These are phyloP conservation scores for Trypanosoma lewisi DNA, from an alignment of 208 protist species.

Conservation along the genomic window DNA sequence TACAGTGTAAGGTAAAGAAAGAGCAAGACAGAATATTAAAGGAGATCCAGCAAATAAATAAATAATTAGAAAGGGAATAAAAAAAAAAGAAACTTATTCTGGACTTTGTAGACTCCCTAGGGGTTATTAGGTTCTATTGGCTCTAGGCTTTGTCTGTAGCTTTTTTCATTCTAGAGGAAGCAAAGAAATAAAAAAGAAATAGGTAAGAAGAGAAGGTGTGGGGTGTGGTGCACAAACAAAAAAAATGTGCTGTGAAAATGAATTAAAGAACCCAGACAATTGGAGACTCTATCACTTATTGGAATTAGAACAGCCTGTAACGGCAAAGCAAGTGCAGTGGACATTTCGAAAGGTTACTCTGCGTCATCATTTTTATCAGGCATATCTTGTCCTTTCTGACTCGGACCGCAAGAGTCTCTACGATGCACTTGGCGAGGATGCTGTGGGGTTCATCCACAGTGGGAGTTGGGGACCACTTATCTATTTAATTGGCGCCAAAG, in stretches of 20 bases:
- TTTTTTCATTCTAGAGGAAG: too few relatives aligned
- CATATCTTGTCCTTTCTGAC: conserved; percentile 82
- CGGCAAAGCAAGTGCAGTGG: conserved; percentile 79
- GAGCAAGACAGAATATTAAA: conserved; percentile 4
- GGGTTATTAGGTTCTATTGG: not conserved
- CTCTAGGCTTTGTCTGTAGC: not conserved
- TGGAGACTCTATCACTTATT: conserved; percentile 86
- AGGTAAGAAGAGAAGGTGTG: not conserved
- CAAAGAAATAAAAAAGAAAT: conserved; percentile 9
- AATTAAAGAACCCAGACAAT: conserved; percentile 32
- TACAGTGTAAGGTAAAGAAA: conserved; percentile 2
- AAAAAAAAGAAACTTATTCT: not conserved
- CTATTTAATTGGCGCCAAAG: conserved; percentile 47
- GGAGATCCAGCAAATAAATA: not conserved
- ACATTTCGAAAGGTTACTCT: conserved; percentile 84
- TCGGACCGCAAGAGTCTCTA: conserved; percentile 77
- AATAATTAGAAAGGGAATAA: not conserved
- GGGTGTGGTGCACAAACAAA: not conserved
- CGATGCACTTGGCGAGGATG: conserved; percentile 77
- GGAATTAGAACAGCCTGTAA: conserved; percentile 64
- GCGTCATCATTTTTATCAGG: conserved; percentile 87
- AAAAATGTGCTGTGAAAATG: conserved; percentile 15
- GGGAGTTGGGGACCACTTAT: conserved; percentile 87
- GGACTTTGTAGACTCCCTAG: not conserved
- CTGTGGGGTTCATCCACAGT: conserved; percentile 78